Percentiles rank a stretch among this genome's conserved stretches.
These are phyloP conservation scores for Papiliotrema terrestris DNA, from an alignment of 1,284 basidiomycete species.

Conservation along the genomic window DNA sequence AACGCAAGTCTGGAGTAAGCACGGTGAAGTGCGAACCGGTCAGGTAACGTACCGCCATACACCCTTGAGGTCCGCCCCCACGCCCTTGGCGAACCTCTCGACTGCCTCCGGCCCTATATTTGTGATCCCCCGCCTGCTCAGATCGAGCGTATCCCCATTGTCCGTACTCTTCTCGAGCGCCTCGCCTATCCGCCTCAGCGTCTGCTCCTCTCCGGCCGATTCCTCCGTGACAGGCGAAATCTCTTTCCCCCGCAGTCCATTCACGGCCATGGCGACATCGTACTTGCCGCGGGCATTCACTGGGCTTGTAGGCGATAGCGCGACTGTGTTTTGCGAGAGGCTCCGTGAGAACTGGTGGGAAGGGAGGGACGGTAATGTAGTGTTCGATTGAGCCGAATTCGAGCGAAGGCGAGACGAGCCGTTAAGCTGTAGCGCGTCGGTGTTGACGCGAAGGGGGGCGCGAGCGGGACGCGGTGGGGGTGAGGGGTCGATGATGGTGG, in stretches of 20 bases:
- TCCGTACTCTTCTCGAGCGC: slow-evolving; percentile 68
- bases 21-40: neutral
- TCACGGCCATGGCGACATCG: slow-evolving; percentile 7
- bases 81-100: slow-evolving; percentile 60
- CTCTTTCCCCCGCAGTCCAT: slow-evolving; percentile 1
- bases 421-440: neutral
- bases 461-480: slow-evolving; percentile 1
- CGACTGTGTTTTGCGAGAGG: neutral
- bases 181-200: slow-evolving; percentile 53
- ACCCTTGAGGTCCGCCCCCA: slow-evolving; percentile 56
- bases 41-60: slow-evolving; percentile 63
- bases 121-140: slow-evolving; percentile 70
- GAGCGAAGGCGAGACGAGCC: slow-evolving; percentile 2
- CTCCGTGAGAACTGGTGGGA: slow-evolving; percentile 3
- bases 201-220: neutral
- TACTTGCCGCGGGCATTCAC: neutral
- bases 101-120: slow-evolving; percentile 71
- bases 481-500: neutral
- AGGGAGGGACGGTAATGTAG: neutral
- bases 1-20: slow-evolving; percentile 68
- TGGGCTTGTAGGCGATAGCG: neutral
- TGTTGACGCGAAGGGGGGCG: slow-evolving; percentile 9
- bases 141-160: slow-evolving; percentile 72
- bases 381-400: slow-evolving; percentile 6
- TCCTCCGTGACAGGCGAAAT: neutral